Evolutionary conservation across 495 filamentous ascomycete species (phyloP), one percentile per base, ranked within the genome.

Genomic region (Glonium stellatum): DNA sequence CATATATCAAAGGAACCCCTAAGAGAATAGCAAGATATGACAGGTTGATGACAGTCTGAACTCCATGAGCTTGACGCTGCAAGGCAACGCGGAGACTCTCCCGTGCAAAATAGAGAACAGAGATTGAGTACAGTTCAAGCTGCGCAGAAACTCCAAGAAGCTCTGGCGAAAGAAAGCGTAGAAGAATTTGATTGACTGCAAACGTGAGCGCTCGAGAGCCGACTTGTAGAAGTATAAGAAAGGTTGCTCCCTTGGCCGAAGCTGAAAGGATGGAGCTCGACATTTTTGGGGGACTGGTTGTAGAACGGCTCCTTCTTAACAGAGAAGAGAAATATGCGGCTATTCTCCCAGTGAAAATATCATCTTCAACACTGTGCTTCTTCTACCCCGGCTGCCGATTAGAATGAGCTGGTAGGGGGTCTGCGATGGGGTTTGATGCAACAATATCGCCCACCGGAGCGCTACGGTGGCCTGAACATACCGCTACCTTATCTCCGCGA

Each of bases 31-130:
- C 82, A 35, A 97, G 68, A 67, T 95, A 91, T 3, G 92, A 87
- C 46, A 97, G 79, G 67, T 98, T 98, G 68, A 97, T 79, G 54
- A 92, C 84, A 6, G 87, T 82, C 66, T 97, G 68, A 27, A 66
- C 59, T 31, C 63, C 31, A 50, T 61, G 59, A 25, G 78, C 71
- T 27, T 95, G 87, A 59, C 92, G 80, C 71, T 96, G 92, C 37
- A 95, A 80, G 3, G 91, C 90, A 22, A 90, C 84, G 18, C 93
- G 82, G 44, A 97, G 75, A 56, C 86, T 89, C 73, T 99, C 93
- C 34, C 93, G 79, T 0, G 93, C 88, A 64, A 97, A 97, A 70
- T 90, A 96, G 1, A 97, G 77, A 11, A 95, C 84, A 1, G 89
- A 86, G 31, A 92, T 85, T 58, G 89, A 89, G 71, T 88, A 96